Evolutionary conservation across 331 rosid genomes (phyloP).

Genomic region (Erythrophleum ivorense): DNA sequence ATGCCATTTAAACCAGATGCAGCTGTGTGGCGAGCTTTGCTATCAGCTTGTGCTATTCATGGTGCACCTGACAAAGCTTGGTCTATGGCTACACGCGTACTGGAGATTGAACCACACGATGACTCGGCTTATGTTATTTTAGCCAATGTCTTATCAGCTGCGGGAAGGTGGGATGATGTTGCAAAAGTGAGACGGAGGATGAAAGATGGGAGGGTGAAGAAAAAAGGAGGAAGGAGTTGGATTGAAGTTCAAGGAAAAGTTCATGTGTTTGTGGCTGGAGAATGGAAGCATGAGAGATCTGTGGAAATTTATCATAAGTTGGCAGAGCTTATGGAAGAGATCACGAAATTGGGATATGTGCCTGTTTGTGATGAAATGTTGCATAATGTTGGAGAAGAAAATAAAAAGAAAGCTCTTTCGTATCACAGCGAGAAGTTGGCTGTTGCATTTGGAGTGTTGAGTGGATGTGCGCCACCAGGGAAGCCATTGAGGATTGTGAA

Average conservation of each 20-base stretch:
- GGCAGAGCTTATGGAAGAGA: constrained; percentile 61
- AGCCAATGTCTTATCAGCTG: constrained; percentile 69
- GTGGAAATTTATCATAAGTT: constrained; percentile 67
- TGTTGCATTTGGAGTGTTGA: constrained; percentile 75
- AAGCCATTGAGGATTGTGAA: constrained; percentile 80
- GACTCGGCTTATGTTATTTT: constrained; percentile 79
- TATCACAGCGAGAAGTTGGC: constrained; percentile 90
- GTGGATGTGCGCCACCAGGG: constrained; percentile 64
- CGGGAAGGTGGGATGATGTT: constrained; percentile 87
- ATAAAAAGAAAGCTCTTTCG: constrained; percentile 80
- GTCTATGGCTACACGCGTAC: constrained; percentile 65
- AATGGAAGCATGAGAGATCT: constrained; percentile 68
- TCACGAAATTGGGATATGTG: constrained; percentile 74
- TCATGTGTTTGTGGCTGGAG: constrained; percentile 82
- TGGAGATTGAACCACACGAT: constrained; percentile 72
- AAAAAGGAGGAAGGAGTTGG: constrained; percentile 91
- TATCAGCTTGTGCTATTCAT: constrained; percentile 68
- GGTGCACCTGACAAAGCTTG: constrained; percentile 68
- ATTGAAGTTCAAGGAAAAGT: constrained; percentile 80
- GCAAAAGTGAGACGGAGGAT: constrained; percentile 77
- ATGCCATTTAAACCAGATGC: constrained; percentile 86
- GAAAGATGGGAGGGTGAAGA: constrained; percentile 73
- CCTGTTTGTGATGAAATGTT: constrained; percentile 76
- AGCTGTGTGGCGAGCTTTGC: constrained; percentile 89
- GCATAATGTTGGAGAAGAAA: constrained; percentile 69